These are phyloP conservation scores for Castanea sativa DNA, from an alignment of 306 rosid species.

Conservation along the genomic window DNA sequence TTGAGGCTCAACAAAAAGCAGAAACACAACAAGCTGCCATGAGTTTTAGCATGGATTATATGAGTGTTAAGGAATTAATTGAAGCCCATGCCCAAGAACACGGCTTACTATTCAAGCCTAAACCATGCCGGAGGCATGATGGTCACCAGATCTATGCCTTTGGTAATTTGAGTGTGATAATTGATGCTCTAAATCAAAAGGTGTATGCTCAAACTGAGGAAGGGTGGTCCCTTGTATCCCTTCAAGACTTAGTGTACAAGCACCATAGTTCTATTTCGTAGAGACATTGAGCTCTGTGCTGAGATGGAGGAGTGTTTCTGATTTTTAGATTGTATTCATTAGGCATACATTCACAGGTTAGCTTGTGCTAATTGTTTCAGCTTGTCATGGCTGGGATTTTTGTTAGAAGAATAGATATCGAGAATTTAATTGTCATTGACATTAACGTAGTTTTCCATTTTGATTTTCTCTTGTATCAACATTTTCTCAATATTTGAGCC, in stretches of 20 bases:
- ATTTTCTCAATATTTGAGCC: neutral
- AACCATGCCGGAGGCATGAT: conserved; percentile 75
- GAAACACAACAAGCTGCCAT: conserved; percentile 52
- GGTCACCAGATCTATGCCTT: conserved; percentile 84
- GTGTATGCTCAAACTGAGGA: conserved; percentile 76
- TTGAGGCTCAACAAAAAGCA: conserved; percentile 90
- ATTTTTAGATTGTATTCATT: neutral
- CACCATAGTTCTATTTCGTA: conserved; percentile 48
- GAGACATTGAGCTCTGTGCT: conserved; percentile 24
- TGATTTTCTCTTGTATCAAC: neutral
- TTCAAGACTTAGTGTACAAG: conserved; percentile 66
- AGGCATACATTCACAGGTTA: neutral
- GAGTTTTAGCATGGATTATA: conserved; percentile 53
- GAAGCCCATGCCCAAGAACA: conserved; percentile 79
- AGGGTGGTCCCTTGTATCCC: conserved; percentile 65
- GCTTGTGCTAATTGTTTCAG: conserved; percentile 8
- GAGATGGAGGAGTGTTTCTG: conserved; percentile 3
- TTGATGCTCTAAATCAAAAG: conserved; percentile 62
- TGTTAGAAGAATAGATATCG: neutral
- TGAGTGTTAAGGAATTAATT: conserved; percentile 57
- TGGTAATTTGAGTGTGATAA: conserved; percentile 71
- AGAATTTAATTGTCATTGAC: neutral
- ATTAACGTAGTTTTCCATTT: neutral
- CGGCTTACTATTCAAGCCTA: conserved; percentile 68
- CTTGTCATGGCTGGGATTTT: neutral